Percentiles rank a stretch among this genome's conserved stretches.
phyloP scores from a whole-genome alignment of 2,329 filamentous ascomycete genomes.

The Alternaria atra region DNA sequence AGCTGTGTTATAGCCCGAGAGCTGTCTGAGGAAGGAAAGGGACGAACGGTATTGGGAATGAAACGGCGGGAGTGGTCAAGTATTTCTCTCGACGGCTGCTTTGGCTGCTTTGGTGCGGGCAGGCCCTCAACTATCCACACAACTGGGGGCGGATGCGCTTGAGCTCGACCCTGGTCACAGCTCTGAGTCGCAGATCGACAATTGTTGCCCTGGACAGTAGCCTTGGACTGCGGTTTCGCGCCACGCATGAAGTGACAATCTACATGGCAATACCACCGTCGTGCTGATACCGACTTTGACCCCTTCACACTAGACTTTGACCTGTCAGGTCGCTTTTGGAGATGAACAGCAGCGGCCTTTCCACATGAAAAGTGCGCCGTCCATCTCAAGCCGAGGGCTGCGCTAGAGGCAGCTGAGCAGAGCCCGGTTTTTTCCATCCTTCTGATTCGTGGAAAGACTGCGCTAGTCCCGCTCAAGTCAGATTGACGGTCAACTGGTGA shows the following conservation, averaged over 20 bases:
- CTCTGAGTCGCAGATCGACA: conserved; percentile 45
- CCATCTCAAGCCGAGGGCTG: conserved; percentile 13
- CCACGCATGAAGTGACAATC: neutral
- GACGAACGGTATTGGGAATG: conserved; percentile 51
- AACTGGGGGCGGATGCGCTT: conserved; percentile 42
- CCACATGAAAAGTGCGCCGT: conserved; percentile 19
- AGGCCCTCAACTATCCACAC: conserved; percentile 29
- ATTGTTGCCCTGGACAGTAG: neutral
- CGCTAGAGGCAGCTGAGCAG: conserved; percentile 17
- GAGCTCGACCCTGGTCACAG: conserved; percentile 34
- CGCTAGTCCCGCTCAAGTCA: conserved; percentile 19
- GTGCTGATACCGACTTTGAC: conserved; percentile 6
- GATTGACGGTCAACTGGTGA: conserved; percentile 17
- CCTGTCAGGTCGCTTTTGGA: conserved; percentile 26
- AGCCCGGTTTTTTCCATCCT: neutral
- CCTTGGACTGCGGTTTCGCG: neutral
- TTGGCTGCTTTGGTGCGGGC: conserved; percentile 33
- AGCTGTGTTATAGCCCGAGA: conserved; percentile 41
- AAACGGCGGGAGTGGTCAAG: conserved; percentile 49
- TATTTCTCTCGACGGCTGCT: conserved; percentile 41
- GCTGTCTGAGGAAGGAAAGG: conserved; percentile 54
- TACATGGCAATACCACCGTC: neutral
- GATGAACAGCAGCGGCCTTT: conserved; percentile 21
- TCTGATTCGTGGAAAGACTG: neutral
- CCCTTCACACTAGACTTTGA: conserved; percentile 11